Base-by-base conservation (phyloP, 768 basidiomycete genomes). In the Lactarius vividus region DNA sequence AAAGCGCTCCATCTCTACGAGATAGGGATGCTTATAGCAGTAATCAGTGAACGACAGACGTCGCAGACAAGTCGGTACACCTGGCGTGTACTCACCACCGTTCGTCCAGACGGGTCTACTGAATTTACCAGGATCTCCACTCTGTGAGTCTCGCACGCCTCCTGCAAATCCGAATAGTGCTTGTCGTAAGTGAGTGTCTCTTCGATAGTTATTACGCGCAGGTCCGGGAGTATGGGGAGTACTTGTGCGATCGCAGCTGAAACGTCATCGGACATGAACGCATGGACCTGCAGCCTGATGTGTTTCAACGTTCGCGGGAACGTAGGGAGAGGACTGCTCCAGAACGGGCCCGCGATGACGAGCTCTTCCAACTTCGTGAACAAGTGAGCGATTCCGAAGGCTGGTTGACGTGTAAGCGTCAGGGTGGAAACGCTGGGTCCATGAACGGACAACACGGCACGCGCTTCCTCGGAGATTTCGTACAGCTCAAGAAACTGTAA, bases 231-330 rank as follows among this genome's bases (percentile, higher is more conserved):
- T 3, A 35, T 29, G 9, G 61, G 31, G 52, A 66, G 8, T 3
- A 23, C 57, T 13, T 31, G 18, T 52, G 57, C 26, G 57, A 66
- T 44, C 16, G 49, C 49, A 9, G 61, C 61, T 37, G 62, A 29
- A 40, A 62, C 46, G 0, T 46, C 23, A 35, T 63, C 65, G 1
- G 65, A 62, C 39, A 63, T 59, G 33, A 66, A 66, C 10, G 61
- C 65, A 29, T 66, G 61, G 23, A 59, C 65, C 37, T 66, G 65
- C 16, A 66, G 61, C 49, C 65, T 53, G 65, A 66, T 59, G 31
- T 66, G 65, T 42, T 37, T 53, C 13, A 66, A 49, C 7, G 61
- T 37, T 42, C 49, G 42, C 16, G 65, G 65, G 20, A 66, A 49
- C 15, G 61, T 39, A 42, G 65, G 65, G 15, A 66, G 61, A 0